Base-by-base conservation (phyloP, 768 basidiomycete species). In the Scleroderma bovista region DNA sequence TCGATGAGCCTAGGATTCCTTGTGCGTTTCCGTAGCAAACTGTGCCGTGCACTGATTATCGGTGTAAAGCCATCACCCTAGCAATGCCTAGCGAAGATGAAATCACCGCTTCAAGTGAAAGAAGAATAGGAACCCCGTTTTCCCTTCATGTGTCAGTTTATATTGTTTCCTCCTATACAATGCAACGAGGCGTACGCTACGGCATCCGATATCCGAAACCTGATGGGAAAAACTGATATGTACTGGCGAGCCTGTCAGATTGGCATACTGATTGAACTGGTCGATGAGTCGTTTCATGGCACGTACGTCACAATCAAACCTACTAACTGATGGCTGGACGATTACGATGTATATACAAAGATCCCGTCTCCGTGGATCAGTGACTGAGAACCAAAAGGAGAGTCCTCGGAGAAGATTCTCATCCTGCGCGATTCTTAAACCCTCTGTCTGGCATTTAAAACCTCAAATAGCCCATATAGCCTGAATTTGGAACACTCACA, bases 41-140 rank as follows among this genome's bases (percentile, higher is more conserved):
- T 9, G 24, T 43, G 16, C 41, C 16, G 26, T 26, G 41, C 41
- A 29, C 48, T 50, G 41, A 50, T 51, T 55, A 60, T 67, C 63
- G 56, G 56, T 61, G 31, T 34, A 65, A 57, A 51, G 49, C 31
- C 53, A 55, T 53, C 61, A 56, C 53, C 54, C 59, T 60, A 49
- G 53, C 56, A 51, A 57, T 22, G 29, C 24, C 26, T 42, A 56
- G 32, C 51, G 45, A 50, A 58, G 55, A 58, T 38, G 53, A 46
- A 9, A 52, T 56, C 48, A 19, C 53, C 47, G 33, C 38, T 37
- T 31, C 13, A 46, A 48, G 47, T 41, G 46, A 48, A 44, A 26
- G 41, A 43, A 26, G 26, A 43, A 29, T 43, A 15, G 41, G 24
- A 26, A 23, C 16, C 41, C 16, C 16, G n/a, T 24, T 23, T 43